Base-by-base conservation (phyloP, 352 stramenopile species). In the Pythium insidiosum region DNA sequence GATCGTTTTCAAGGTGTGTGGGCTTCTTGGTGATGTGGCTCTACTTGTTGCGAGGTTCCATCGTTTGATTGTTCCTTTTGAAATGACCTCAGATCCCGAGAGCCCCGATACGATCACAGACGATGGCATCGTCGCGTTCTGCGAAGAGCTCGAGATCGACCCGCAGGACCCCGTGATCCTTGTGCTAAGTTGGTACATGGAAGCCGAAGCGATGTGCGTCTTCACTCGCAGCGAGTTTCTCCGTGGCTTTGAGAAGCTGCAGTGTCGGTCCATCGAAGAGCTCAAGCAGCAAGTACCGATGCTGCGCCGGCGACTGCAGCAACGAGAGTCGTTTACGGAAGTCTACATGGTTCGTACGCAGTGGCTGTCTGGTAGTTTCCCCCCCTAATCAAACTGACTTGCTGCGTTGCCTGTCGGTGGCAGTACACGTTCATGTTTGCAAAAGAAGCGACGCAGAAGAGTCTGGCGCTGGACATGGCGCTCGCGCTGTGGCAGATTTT, bases 271-370 rank as follows among this genome's bases (percentile, higher is more conserved):
- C 31, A 61, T 90, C 38, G 60, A 70, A 38, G 68, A 83, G 3
- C 43, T 92, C 33, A 61, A 68, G 21, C 34, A 25, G 10, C 63
- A 79, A 26, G 50, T 94, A 15, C 62, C 82, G 16, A 37, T 47
- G 24, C 43, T 94, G 42, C 71, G 70, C 6, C 49, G 34, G 16
- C 77, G 79, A 44, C 53, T 92, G 43, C 58, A 48, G 13, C 56
- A 70, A 31, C 55, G 52, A 4, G 30, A 56, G 6, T 58, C 83
- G 24, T 87, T 93, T 43, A 42, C 61, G 7, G 57, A 64, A 82
- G 84, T 93, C 84, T 93, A 93, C 87, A 74, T 69, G 52, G 79
- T 92, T n/a, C n/a, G n/a, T n/a, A 51, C 31, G 65, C 52, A 12
- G 4, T 4, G 41, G 31, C 1, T 16, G 38, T 2, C 12, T 43